Percentiles rank a stretch among this genome's conserved stretches.
Evolutionary conservation across 768 basidiomycete species (phyloP).

Genomic region (Lenzites betulinus): DNA sequence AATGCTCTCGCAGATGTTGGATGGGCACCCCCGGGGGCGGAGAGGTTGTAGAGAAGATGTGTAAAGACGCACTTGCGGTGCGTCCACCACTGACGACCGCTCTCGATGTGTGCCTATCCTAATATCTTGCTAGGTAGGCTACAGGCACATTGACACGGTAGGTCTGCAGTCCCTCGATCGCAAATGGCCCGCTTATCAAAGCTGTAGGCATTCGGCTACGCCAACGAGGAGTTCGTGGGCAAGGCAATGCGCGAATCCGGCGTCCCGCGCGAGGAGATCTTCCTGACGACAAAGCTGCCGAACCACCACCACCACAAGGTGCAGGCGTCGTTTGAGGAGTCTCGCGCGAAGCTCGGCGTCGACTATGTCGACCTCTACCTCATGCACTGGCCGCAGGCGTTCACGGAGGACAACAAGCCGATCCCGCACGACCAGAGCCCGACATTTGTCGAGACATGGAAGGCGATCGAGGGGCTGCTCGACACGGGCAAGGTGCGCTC

Average conservation of each 20-base stretch:
- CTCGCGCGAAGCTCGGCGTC: slow-evolving; percentile 37
- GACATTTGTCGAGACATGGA: slow-evolving; percentile 46
- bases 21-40: slow-evolving; percentile 59
- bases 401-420: slow-evolving; percentile 28
- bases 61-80: slow-evolving; percentile 23
- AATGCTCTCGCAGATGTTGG: slow-evolving; percentile 60
- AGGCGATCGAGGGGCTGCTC: slow-evolving; percentile 54
- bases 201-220: slow-evolving; percentile 10
- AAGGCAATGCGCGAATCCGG: slow-evolving; percentile 58
- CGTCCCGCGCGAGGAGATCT: slow-evolving; percentile 45
- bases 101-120: slow-evolving; percentile 63
- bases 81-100: neutral
- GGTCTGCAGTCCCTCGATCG: neutral
- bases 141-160: slow-evolving; percentile 66
- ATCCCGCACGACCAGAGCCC: slow-evolving; percentile 31
- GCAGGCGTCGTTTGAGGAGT: slow-evolving; percentile 37
- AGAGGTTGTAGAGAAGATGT: slow-evolving; percentile 51
- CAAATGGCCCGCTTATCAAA: neutral
- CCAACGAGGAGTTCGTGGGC: slow-evolving; percentile 81
- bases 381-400: slow-evolving; percentile 53
- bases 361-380: slow-evolving; percentile 45
- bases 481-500: slow-evolving; percentile 49
- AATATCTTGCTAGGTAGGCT: slow-evolving; percentile 56
- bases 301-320: slow-evolving; percentile 38
- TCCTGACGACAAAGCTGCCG: slow-evolving; percentile 29